A percentile compares a stretch with the other conserved stretches of the same genome.
Conservation (phyloP, 768 basidiomycete genomes). For the Suillus americanus region DNA sequence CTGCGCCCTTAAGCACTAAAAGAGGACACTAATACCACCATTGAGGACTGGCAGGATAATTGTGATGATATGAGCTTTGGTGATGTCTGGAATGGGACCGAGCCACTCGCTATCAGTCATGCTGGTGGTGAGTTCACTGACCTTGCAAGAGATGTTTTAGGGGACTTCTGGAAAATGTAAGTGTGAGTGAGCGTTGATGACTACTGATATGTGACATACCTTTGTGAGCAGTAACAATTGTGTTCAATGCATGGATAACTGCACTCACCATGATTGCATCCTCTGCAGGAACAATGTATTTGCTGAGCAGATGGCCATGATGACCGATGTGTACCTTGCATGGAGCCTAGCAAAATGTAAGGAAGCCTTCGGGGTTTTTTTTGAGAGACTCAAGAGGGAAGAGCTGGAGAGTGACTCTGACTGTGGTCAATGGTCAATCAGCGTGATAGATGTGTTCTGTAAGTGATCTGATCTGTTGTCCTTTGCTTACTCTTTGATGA, state of each 20-base stretch:
- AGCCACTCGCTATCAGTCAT: constrained; percentile 3
- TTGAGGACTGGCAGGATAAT: background rate
- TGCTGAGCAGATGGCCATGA: background rate
- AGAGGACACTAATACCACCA: background rate
- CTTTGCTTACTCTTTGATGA: background rate
- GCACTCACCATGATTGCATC: background rate
- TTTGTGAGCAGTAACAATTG: background rate
- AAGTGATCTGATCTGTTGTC: constrained; percentile 1
- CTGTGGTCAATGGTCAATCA: background rate
- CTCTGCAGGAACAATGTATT: background rate
- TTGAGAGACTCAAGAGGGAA: background rate
- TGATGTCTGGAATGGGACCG: background rate
- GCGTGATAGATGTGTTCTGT: constrained; percentile 4
- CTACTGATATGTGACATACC: background rate
- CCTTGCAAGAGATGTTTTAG: constrained; percentile 1
- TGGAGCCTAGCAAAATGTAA: constrained; percentile 3
- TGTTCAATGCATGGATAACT: background rate
- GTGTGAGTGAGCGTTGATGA: background rate
- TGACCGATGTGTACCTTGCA: constrained; percentile 4
- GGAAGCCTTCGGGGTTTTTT: background rate
- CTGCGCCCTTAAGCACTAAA: background rate
- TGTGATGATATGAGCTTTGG: background rate
- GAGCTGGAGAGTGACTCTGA: background rate
- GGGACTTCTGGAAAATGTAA: constrained; percentile 9
- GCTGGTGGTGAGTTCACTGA: constrained; percentile 9